phyloP scores from a whole-genome alignment of 345 rosid species.

The Cochlearia excelsa region DNA sequence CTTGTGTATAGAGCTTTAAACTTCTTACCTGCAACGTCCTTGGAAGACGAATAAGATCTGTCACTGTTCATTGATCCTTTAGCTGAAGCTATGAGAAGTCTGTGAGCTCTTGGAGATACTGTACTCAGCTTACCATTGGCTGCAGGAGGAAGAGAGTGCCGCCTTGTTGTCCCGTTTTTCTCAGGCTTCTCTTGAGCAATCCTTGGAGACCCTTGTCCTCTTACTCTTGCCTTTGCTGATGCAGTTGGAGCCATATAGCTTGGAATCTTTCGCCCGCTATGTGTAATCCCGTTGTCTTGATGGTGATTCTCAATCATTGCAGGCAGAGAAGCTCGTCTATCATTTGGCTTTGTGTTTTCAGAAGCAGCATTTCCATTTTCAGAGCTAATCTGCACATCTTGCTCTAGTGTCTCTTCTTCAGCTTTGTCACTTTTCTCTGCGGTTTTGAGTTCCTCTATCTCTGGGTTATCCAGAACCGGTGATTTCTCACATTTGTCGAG shows the following conservation, averaged over 20 bases:
- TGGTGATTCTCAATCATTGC: conserved; percentile 48
- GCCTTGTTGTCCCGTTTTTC: conserved; percentile 50
- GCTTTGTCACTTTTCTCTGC: conserved; percentile 37
- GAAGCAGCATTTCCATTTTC: conserved; percentile 37
- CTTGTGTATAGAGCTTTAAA: neutral
- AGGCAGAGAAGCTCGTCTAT: conserved; percentile 69
- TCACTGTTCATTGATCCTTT: conserved; percentile 58
- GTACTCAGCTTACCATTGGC: conserved; percentile 49
- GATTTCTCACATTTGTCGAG: conserved; percentile 23
- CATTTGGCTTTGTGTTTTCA: conserved; percentile 46
- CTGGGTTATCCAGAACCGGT: conserved; percentile 27
- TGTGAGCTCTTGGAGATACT: conserved; percentile 59
- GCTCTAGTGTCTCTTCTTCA: conserved; percentile 42
- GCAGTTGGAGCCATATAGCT: conserved; percentile 90
- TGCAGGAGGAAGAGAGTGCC: conserved; percentile 77
- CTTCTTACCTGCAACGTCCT: conserved; percentile 55
- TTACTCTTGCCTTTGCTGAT: conserved; percentile 77
- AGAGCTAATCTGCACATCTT: conserved; percentile 32
- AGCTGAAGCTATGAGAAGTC: conserved; percentile 50
- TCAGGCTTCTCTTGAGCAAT: conserved; percentile 47
- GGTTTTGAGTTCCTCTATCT: conserved; percentile 33
- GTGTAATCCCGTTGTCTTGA: conserved; percentile 48
- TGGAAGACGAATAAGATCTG: conserved; percentile 58
- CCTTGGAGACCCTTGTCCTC: conserved; percentile 67
- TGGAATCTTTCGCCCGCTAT: conserved; percentile 53